Evolutionary conservation across 805 yeast species (phyloP).

Genomic region (Komagataella pastoris): DNA sequence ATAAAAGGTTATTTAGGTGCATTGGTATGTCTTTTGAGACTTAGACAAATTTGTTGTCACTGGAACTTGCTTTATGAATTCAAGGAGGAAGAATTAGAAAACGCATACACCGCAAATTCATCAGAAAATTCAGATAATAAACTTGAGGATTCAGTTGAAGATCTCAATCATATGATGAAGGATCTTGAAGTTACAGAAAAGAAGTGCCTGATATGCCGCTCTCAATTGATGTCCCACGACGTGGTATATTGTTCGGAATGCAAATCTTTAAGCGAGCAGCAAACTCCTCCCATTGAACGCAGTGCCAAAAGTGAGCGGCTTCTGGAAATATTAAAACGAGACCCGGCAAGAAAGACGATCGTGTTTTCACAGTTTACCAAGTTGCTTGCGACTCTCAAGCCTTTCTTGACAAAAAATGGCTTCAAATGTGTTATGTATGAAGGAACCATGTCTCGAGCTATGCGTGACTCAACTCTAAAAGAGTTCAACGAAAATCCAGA

Average conservation of each 20-base stretch:
- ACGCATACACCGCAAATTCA: constrained; percentile 2
- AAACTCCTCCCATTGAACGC: constrained; percentile 1
- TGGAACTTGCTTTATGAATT: constrained; percentile 9
- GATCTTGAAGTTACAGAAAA: constrained; percentile 10
- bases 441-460: constrained; percentile 18
- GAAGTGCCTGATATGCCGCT: constrained; percentile 12
- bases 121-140: background rate
- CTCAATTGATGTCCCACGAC: constrained; percentile 4
- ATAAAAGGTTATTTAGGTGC: constrained; percentile 11
- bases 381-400: constrained; percentile 18
- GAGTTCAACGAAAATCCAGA: constrained; percentile 15
- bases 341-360: constrained; percentile 25
- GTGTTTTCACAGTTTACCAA: constrained; percentile 29
- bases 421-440: constrained; percentile 19
- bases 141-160: constrained; percentile 8
- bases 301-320: constrained; percentile 23
- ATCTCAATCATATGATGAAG: constrained; percentile 9
- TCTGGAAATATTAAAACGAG: constrained; percentile 17
- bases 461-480: constrained; percentile 17
- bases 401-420: constrained; percentile 15
- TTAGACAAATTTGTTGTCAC: constrained; percentile 24
- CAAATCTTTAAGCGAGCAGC: constrained; percentile 3
- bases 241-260: constrained; percentile 7
- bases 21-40: constrained; percentile 17
- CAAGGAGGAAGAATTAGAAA: constrained; percentile 5